These are phyloP conservation scores for Ambrosiella beaveri DNA, from an alignment of 2,329 filamentous ascomycete species.

Conservation along the genomic window DNA sequence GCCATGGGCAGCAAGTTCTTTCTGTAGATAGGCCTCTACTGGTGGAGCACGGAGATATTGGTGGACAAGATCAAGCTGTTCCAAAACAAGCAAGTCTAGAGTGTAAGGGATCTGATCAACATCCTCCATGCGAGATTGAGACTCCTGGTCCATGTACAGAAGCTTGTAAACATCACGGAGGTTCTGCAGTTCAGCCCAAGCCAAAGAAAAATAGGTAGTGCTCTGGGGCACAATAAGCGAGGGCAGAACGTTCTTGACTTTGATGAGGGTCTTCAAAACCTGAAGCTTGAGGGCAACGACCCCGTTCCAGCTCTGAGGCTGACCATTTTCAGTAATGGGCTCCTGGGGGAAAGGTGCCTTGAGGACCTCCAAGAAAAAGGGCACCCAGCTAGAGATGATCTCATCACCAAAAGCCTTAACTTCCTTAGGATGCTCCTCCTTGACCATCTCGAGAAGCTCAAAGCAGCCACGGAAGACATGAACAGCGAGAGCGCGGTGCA, in stretches of 20 bases:
- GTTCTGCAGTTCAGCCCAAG: conserved; percentile 72
- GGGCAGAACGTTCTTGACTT: conserved; percentile 71
- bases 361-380: conserved; percentile 69
- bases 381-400: conserved; percentile 66
- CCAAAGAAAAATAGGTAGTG: conserved; percentile 63
- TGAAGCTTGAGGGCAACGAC: conserved; percentile 78
- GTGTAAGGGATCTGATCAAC: conserved; percentile 86
- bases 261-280: conserved; percentile 83
- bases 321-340: conserved; percentile 25
- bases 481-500: conserved; percentile 68
- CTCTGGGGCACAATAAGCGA: conserved; percentile 69
- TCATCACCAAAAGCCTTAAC: conserved; percentile 84
- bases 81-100: conserved; percentile 78
- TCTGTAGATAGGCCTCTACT: conserved; percentile 75
- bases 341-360: conserved; percentile 58
- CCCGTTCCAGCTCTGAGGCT: conserved; percentile 59
- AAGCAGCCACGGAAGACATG: conserved; percentile 84
- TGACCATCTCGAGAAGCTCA: conserved; percentile 89
- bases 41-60: conserved; percentile 75
- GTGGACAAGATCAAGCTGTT: conserved; percentile 90
- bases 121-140: conserved; percentile 78
- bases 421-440: conserved; percentile 75
- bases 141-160: conserved; percentile 72
- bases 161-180: conserved; percentile 58
- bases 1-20: conserved; percentile 45